Conservation (phyloP, 768 basidiomycete genomes). For the Leccinum barrowsii region DNA sequence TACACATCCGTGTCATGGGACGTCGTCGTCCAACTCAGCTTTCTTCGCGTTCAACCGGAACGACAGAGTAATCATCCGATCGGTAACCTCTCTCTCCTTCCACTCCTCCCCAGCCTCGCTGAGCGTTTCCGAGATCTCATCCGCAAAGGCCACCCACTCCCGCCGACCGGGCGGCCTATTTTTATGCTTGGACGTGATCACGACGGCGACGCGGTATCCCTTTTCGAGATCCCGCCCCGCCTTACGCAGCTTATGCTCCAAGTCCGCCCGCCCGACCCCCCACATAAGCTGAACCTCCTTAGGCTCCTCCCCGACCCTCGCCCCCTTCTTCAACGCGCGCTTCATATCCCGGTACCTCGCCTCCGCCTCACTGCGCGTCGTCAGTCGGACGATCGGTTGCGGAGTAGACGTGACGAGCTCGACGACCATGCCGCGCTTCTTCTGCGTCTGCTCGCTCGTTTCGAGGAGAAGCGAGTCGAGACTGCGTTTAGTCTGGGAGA, state of each 20-base stretch:
- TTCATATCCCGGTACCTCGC: conserved; percentile 37
- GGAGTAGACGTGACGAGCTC: conserved; percentile 53
- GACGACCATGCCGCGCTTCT: conserved; percentile 35
- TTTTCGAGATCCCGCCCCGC: conserved; percentile 55
- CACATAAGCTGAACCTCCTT: conserved; percentile 78
- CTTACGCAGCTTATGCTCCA: conserved; percentile 63
- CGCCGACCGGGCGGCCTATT: conserved; percentile 32
- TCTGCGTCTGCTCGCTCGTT: conserved; percentile 33
- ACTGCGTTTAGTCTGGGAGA: conserved; percentile 29
- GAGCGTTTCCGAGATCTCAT: conserved; percentile 40
- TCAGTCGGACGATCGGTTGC: conserved; percentile 57
- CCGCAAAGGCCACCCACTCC: conserved; percentile 44
- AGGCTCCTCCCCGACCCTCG: conserved; percentile 28
- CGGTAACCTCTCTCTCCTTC: conserved; percentile 41
- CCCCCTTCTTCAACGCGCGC: conserved; percentile 32
- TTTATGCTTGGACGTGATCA: conserved; percentile 49
- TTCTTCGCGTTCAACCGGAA: conserved; percentile 34
- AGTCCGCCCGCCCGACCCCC: conserved; percentile 55
- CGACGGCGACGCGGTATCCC: conserved; percentile 54
- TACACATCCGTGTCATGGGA: not conserved
- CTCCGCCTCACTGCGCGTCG: conserved; percentile 43
- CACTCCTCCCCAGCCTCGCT: conserved; percentile 53
- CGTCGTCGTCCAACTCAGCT: not conserved
- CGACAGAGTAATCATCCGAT: conserved; percentile 38
- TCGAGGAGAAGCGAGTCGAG: conserved; percentile 49